A percentile compares a stretch with the other conserved stretches of the same genome.
Evolutionary conservation across 2,329 filamentous ascomycete species (phyloP).

Genomic region (Sodiomyces alkalinus): DNA sequence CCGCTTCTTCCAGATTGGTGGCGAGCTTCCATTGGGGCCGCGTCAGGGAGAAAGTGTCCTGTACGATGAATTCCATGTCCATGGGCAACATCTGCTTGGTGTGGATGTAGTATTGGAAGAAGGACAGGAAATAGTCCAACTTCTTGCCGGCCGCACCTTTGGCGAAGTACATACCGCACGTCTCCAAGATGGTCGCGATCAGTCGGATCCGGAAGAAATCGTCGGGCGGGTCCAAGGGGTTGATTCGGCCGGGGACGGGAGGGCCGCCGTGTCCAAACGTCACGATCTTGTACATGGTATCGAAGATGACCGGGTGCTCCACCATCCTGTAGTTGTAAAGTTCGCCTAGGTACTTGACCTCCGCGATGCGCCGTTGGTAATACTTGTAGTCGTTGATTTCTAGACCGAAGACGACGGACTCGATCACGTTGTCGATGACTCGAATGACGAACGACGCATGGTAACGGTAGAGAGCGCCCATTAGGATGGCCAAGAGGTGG

Average conservation of each 20-base stretch:
- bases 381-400: constrained; percentile 97
- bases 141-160: constrained; percentile 91
- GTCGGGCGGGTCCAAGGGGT: constrained; percentile 71
- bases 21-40: constrained; percentile 89
- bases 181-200: constrained; percentile 79
- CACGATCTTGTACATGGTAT: constrained; percentile 85
- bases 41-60: constrained; percentile 75
- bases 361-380: constrained; percentile 85
- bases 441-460: constrained; percentile 81
- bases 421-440: constrained; percentile 84
- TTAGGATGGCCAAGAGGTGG: constrained; percentile 77
- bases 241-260: constrained; percentile 62
- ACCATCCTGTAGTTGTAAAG: constrained; percentile 97
- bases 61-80: constrained; percentile 93
- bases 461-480: constrained; percentile 79
- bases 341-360: constrained; percentile 92
- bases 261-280: constrained; percentile 86
- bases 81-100: constrained; percentile 83
- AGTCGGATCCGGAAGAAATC: constrained; percentile 94
- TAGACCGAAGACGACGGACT: constrained; percentile 73
- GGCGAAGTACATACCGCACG: constrained; percentile 91
- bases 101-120: constrained; percentile 93
- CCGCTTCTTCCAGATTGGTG: constrained; percentile 67
- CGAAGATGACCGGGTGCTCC: constrained; percentile 89
- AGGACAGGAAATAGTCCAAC: constrained; percentile 90